phyloP scores from a whole-genome alignment of 169 alveolate genomes.

The Plasmodium yoelii region DNA sequence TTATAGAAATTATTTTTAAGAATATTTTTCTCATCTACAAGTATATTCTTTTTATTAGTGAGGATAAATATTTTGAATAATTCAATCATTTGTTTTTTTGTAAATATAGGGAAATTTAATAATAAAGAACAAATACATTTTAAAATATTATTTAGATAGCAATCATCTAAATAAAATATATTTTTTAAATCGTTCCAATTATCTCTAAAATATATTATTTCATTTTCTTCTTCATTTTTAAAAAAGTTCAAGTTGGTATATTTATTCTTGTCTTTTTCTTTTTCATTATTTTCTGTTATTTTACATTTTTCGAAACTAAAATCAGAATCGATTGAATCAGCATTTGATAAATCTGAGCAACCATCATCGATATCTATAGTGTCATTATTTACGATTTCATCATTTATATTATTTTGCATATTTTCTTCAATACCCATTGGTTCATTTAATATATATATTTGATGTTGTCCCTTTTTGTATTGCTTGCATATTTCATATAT shows the following conservation, averaged over 20 bases:
- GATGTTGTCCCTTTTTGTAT: not conserved
- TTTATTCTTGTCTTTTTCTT: not conserved
- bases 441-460: too few species aligned
- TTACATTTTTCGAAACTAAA: not conserved
- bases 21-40: slow-evolving; percentile 44
- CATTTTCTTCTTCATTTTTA: slow-evolving; percentile 5
- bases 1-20: slow-evolving; percentile 33
- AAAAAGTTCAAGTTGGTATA: not conserved
- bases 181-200: slow-evolving; percentile 28
- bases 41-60: slow-evolving; percentile 20
- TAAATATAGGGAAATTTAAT: slow-evolving; percentile 40
- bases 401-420: not conserved
- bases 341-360: not conserved
- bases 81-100: slow-evolving; percentile 45
- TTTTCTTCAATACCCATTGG: too few species aligned
- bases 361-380: not conserved
- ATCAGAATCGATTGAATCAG: not conserved
- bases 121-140: slow-evolving; percentile 42
- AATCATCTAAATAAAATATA: slow-evolving; percentile 25
- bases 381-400: not conserved
- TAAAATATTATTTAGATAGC: slow-evolving; percentile 31
- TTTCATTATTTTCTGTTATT: not conserved
- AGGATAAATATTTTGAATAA: slow-evolving; percentile 23
- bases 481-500: not conserved
- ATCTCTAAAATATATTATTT: slow-evolving; percentile 20